Base-by-base conservation (phyloP, 2,329 filamentous ascomycete species). In the Metarhizium sp. region DNA sequence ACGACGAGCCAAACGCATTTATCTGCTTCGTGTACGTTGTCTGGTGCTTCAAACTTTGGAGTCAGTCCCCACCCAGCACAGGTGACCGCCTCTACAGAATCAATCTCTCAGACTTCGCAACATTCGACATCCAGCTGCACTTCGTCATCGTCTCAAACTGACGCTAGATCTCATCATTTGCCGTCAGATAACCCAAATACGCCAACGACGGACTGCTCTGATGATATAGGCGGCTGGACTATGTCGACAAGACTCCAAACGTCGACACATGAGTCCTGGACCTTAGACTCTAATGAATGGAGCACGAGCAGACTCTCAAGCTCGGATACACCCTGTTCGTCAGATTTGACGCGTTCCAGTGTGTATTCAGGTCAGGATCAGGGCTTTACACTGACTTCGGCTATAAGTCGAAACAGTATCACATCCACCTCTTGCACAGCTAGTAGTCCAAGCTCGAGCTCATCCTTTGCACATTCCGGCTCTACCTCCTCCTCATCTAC, bases 381-480 rank as follows among this genome's bases (percentile, higher is more conserved):
- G 18, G 32, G 46, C 16, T 47, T 47, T 43, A 52, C 43, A 50
- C 20, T 36, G 10, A 50, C 43, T 11, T 45, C 42, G 18, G 34
- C 10, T n/a, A 40, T 43, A 36, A 51, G n/a, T 51, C 36, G 4
- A 30, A 20, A 32, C 32, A 53, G 40, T 25, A 42, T 43, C 34
- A 38, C 48, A 34, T 34, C 56, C 13, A 32, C 49, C 4, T 32
- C 51, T 43, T 56, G 51, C 48, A 50, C 51, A 20, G 47, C 47
- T 29, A 54, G n/a, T 36, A 46, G 45, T 20, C 40, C 20, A 34
- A 46, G 50, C 36, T 49, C 47, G 16, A 53, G 43, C 38, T 32
- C 38, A 16, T 32, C 47, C 20, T 30, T 32, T n/a, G 32, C 50
- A 20, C 18, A 18, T 6, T 29, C 53, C 13, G 42, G 8, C 14